Evolutionary conservation across 2,329 filamentous ascomycete species (phyloP), one percentile per base, ranked within the genome.

Genomic region (Trichoderma koningii): DNA sequence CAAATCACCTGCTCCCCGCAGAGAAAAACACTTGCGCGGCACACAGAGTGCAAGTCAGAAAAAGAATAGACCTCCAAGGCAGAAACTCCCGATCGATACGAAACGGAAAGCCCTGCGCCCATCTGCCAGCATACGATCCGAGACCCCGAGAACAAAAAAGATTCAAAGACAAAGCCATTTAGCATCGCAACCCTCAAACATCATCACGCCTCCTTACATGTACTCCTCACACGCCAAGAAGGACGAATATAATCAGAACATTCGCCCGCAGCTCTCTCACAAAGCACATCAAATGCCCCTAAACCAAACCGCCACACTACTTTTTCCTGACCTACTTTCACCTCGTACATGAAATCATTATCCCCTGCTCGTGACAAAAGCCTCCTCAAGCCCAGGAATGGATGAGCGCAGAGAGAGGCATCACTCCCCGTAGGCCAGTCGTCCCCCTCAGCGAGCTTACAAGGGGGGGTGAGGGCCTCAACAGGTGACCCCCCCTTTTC

Each of bases 131-230:
- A 23, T 34, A 28, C 6, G 47, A 48, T 30, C 26, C 48, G 48
- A 41, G 56, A 28, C 50, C 60, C 48, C 60, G 60, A 63, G 50
- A 42, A 45, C 50, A 51, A 42, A 52, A 51, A 28, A 7, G 26
- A 55, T 52, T 42, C 45, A 38, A 34, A 38, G 34, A 38, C 34
- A 38, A 38, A 38, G 34, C 12, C 34, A 3, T 38, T 45, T 42
- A 34, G 52, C 50, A 63, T 63, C 41, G 48, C 60, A 63, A 47
- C 60, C 57, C 57, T 42, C 30, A 34, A 55, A 42, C 10, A 63
- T 63, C 10, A 63, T 63, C 60, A 63, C 60, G 60, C 26, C 42
- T 38, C 21, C 15, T 42, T 26, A 9, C 14, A 51, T 41, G 47
- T 30, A 47, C 34, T 38, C 21, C 28, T 44, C 50, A 52, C 59